phyloP scores from a whole-genome alignment of 306 rosid species.

The Vigna nakashimae region DNA sequence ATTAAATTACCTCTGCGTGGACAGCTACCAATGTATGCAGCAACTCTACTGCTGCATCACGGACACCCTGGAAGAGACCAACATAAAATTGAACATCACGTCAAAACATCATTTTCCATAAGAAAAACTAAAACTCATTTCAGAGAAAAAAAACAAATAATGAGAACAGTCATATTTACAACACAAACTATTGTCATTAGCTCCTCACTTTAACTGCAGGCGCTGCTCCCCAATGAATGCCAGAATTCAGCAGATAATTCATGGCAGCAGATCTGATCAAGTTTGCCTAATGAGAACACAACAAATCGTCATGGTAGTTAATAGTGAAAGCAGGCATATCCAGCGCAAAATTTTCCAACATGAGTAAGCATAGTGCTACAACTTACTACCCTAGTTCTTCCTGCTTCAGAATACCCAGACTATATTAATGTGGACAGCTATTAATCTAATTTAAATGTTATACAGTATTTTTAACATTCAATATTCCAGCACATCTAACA shows the following conservation, averaged over 20 bases:
- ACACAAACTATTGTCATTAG: constrained; percentile 40
- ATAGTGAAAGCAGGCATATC: constrained; percentile 19
- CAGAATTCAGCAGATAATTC: constrained; percentile 88
- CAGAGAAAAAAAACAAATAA: constrained; percentile 15
- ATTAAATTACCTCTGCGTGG: constrained; percentile 97
- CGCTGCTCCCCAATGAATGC: constrained; percentile 97
- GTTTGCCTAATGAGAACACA: constrained; percentile 75
- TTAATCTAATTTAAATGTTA: constrained; percentile 19
- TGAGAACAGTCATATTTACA: constrained; percentile 13
- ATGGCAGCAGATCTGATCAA: constrained; percentile 86
- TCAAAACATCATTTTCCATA: constrained; percentile 35
- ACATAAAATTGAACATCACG: constrained; percentile 30
- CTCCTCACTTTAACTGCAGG: constrained; percentile 90
- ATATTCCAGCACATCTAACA: constrained; percentile 26
- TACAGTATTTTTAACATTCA: not conserved
- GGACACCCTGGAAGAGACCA: constrained; percentile 78
- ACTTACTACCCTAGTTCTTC: not conserved
- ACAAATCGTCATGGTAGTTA: constrained; percentile 30
- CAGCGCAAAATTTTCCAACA: constrained; percentile 34
- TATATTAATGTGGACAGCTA: constrained; percentile 31
- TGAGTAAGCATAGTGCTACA: constrained; percentile 6
- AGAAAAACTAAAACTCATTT: constrained; percentile 9
- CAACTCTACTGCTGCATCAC: constrained; percentile 96
- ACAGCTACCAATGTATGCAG: constrained; percentile 95
- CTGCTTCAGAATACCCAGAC: constrained; percentile 17